These are phyloP conservation scores for Ammopiptanthus mongolicus DNA, from an alignment of 306 rosid genomes.

Conservation along the genomic window DNA sequence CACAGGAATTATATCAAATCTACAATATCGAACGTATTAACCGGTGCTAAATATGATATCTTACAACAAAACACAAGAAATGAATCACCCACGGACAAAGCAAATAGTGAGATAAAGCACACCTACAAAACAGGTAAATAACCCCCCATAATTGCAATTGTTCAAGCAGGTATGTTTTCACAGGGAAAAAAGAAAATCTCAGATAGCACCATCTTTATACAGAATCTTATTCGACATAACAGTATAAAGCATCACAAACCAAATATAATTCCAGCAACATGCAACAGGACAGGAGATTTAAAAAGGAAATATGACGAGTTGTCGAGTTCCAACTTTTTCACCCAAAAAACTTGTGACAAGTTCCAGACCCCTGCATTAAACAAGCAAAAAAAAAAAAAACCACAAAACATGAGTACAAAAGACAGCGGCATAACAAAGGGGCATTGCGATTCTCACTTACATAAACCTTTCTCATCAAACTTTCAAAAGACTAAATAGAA, in stretches of 20 bases:
- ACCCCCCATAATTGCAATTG: not conserved
- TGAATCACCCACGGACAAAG: not conserved
- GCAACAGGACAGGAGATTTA: not conserved
- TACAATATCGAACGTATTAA: not conserved
- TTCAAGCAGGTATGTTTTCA: not conserved
- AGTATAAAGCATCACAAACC: not conserved
- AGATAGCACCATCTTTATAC: not conserved
- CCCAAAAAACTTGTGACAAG: not conserved
- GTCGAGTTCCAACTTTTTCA: not conserved
- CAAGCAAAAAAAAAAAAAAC: not conserved
- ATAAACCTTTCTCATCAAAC: not conserved
- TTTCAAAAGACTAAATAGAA: not conserved
- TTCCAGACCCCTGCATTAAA: conserved; percentile 24
- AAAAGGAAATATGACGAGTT: not conserved
- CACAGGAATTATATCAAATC: not conserved
- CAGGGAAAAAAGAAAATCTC: not conserved
- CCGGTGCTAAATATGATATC: not conserved
- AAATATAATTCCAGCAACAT: conserved; percentile 9
- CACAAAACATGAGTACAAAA: not conserved
- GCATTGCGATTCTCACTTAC: not conserved
- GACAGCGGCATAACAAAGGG: not conserved
- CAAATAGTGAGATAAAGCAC: not conserved
- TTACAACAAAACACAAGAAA: not conserved
- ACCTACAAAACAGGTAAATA: not conserved
- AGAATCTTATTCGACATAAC: conserved; percentile 26